phyloP scores from a whole-genome alignment of 176 grass and related monocot species.

The Avena atlantica region DNA sequence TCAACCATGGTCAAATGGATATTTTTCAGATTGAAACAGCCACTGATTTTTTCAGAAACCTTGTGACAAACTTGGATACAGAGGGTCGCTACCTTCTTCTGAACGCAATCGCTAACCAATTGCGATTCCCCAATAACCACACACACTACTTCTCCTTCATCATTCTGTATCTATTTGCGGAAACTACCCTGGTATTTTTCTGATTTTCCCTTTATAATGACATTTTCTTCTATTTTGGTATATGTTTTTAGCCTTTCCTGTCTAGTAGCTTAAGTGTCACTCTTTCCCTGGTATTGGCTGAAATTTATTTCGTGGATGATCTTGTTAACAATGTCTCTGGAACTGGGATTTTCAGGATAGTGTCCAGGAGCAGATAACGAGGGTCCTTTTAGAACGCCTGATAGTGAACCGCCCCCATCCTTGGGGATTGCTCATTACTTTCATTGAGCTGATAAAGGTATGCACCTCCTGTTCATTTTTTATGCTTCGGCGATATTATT shows the following conservation, averaged over 20 bases:
- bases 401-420: slow-evolving; percentile 90
- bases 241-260: background rate
- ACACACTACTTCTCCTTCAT: slow-evolving; percentile 94
- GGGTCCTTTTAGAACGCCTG: slow-evolving; percentile 76
- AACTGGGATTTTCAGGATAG: slow-evolving; percentile 56
- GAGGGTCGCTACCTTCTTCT: slow-evolving; percentile 83
- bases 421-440: slow-evolving; percentile 88
- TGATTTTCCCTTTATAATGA: slow-evolving; percentile 7
- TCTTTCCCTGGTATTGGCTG: background rate
- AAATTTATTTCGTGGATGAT: background rate
- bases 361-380: slow-evolving; percentile 85
- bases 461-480: background rate
- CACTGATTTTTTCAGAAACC: slow-evolving; percentile 72
- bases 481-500: background rate
- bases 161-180: slow-evolving; percentile 77
- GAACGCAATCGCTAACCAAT: slow-evolving; percentile 87
- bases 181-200: slow-evolving; percentile 58
- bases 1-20: slow-evolving; percentile 69
- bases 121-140: slow-evolving; percentile 84
- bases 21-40: slow-evolving; percentile 78
- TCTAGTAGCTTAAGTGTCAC: background rate
- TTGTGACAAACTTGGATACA: slow-evolving; percentile 76
- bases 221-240: background rate
- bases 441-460: slow-evolving; percentile 92
- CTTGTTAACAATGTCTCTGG: slow-evolving; percentile 2